Percentiles rank a stretch among this genome's conserved stretches.
Evolutionary conservation across 495 filamentous ascomycete genomes (phyloP).

Genomic region (Penicillium waksmanii): DNA sequence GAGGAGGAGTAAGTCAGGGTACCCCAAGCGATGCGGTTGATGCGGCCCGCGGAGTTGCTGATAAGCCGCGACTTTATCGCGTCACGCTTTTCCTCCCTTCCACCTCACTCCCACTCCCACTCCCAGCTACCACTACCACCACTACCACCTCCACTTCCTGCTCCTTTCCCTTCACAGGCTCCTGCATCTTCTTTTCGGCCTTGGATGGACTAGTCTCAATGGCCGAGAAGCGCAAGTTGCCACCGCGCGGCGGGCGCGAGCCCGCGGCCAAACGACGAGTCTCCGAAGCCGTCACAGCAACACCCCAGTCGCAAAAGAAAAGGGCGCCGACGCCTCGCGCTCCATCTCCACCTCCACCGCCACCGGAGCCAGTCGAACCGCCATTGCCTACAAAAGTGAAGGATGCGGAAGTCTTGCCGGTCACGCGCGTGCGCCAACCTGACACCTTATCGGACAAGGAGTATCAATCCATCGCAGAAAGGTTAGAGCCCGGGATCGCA

Average conservation of each 20-base stretch:
- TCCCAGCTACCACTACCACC: no score
- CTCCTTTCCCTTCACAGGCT: neutral
- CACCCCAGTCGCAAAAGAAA: slow-evolving; percentile 37
- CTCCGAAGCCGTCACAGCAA: slow-evolving; percentile 44
- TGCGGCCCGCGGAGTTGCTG: neutral
- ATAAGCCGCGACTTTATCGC: slow-evolving; percentile 30
- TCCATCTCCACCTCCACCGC: slow-evolving; percentile 34
- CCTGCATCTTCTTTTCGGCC: neutral
- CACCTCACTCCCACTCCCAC: neutral
- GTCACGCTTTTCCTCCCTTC: slow-evolving; percentile 32
- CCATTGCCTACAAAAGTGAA: slow-evolving; percentile 65
- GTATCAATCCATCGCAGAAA: slow-evolving; percentile 84
- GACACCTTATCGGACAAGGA: slow-evolving; percentile 64
- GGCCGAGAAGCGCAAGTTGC: slow-evolving; percentile 52
- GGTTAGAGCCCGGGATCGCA: slow-evolving; percentile 49
- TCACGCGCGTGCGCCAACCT: slow-evolving; percentile 69
- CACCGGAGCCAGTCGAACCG: slow-evolving; percentile 46
- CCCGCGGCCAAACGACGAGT: slow-evolving; percentile 49
- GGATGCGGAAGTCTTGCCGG: slow-evolving; percentile 74
- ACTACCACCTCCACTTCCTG: neutral
- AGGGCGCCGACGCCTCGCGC: slow-evolving; percentile 45
- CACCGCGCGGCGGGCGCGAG: slow-evolving; percentile 52
- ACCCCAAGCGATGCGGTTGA: neutral
- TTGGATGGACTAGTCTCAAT: slow-evolving; percentile 25
- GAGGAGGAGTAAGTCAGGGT: slow-evolving; percentile 18